A percentile compares a stretch with the other conserved stretches of the same genome.
Evolutionary conservation across 345 rosid species (phyloP).

Genomic region (Eucalyptus pauciflora): DNA sequence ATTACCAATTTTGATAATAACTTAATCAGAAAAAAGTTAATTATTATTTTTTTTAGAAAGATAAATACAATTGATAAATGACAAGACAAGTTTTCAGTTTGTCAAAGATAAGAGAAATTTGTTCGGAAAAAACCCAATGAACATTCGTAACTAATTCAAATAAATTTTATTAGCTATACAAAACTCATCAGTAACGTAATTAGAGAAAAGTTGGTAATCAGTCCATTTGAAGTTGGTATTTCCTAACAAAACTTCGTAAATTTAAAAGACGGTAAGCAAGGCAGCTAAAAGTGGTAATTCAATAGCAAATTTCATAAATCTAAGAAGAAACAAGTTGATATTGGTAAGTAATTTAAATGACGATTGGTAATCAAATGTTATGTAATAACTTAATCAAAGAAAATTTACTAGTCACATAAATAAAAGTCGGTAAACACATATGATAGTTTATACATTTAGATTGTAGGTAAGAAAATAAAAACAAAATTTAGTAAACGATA

Average conservation of each 20-base stretch:
- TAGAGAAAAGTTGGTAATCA: background rate
- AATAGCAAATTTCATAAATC: background rate
- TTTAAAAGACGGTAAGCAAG: background rate
- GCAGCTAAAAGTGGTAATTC: background rate
- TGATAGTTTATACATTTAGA: too few relatives aligned
- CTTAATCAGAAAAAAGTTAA: background rate
- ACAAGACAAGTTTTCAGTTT: background rate
- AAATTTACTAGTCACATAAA: background rate
- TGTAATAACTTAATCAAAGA: background rate
- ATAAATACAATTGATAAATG: background rate
- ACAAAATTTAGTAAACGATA: too few relatives aligned
- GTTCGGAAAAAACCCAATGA: background rate
- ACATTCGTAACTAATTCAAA: background rate
- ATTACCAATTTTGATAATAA: background rate
- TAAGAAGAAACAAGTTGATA: background rate
- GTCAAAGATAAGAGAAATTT: background rate
- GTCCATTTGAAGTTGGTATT: background rate
- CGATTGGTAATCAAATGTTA: background rate
- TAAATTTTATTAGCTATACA: background rate
- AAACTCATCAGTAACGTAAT: background rate
- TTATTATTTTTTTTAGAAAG: rapidly evolving
- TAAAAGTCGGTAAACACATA: background rate
- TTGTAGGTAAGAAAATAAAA: too few relatives aligned
- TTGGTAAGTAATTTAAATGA: background rate
- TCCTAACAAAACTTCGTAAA: background rate